Base-by-base conservation (phyloP, 805 yeast species). In the Brettanomyces sp. region DNA sequence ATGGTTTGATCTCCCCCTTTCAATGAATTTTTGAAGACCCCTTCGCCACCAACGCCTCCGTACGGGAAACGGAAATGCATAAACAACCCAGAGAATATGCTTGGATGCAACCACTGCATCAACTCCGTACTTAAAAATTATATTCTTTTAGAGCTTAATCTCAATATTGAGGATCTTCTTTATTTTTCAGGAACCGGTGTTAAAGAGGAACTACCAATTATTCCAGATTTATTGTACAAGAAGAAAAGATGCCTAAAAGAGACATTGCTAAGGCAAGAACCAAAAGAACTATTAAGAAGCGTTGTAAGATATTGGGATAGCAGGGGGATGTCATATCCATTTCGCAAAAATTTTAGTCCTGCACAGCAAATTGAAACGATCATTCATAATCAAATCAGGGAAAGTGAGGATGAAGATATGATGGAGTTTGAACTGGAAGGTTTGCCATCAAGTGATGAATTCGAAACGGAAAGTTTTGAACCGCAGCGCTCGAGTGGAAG, bases 1-100 rank as follows among this genome's bases (percentile, higher is more conserved):
- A 46, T 65, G 69, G 69, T 64, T 62, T 53, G 63, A 57, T 13
- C 50, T 65, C 67, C 68, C 0, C 69, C 69, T 4, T 62, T 65
- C 46, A 62, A 62, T 47, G 62, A 63, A 41, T 59, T 56, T 41
- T 52, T 54, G 25, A 56, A 54, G 43, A 58, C 63, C 0, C 66
- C 66, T 3, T 54, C 63, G 2, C 67, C 66, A 7, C 66, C 66
- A 7, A 62, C 67, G 1, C 67, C 67, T 8, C 65, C 65, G 9
- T 58, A 56, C 18, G 56, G 54, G 5, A 49, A 52, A 30, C 43
- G 51, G 12, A 59, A 47, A 37, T 51, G 50, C n/a, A 45, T 53
- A 18, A 57, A 57, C 44, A 56, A 59, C 44, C 66, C 66, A 7
- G 67, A 64, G 44, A 63, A 62, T 44, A 48, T 64, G 4, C 42